Conservation (phyloP, 768 basidiomycete species). For the Tephrocybe sp. region DNA sequence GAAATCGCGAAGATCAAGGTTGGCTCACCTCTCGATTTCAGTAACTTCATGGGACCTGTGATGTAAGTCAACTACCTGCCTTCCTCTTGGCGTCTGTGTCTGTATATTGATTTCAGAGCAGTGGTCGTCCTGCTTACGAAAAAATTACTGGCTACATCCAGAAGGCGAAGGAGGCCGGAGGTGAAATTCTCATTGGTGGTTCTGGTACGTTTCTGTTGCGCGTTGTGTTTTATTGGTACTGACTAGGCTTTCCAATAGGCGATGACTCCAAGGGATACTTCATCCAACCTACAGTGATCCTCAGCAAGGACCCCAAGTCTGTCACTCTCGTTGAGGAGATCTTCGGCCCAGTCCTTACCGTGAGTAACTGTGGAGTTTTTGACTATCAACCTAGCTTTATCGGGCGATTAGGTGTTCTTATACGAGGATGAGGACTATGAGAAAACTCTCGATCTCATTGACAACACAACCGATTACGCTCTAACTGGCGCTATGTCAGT, state of each 20-base stretch:
- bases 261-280: conserved; percentile 94
- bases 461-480: conserved; percentile 84
- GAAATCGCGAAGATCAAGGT: conserved; percentile 87
- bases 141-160: conserved; percentile 81
- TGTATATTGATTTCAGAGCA: conserved; percentile 25
- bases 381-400: not conserved
- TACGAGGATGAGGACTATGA: conserved; percentile 89
- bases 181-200: conserved; percentile 87
- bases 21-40: conserved; percentile 73
- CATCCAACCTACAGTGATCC: conserved; percentile 91
- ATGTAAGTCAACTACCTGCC: conserved; percentile 54
- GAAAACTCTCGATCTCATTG: conserved; percentile 82
- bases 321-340: conserved; percentile 94
- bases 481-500: conserved; percentile 93
- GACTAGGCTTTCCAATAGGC: conserved; percentile 35
- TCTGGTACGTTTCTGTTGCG: conserved; percentile 43
- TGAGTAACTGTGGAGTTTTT: conserved; percentile 29
- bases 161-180: conserved; percentile 88
- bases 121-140: conserved; percentile 85
- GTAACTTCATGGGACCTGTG: conserved; percentile 94
- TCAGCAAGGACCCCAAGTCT: conserved; percentile 86
- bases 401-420: conserved; percentile 64
- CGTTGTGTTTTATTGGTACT: not conserved
- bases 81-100: not conserved
- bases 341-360: conserved; percentile 94